These are phyloP conservation scores for Pueraria montana DNA, from an alignment of 306 rosid genomes.

Conservation along the genomic window DNA sequence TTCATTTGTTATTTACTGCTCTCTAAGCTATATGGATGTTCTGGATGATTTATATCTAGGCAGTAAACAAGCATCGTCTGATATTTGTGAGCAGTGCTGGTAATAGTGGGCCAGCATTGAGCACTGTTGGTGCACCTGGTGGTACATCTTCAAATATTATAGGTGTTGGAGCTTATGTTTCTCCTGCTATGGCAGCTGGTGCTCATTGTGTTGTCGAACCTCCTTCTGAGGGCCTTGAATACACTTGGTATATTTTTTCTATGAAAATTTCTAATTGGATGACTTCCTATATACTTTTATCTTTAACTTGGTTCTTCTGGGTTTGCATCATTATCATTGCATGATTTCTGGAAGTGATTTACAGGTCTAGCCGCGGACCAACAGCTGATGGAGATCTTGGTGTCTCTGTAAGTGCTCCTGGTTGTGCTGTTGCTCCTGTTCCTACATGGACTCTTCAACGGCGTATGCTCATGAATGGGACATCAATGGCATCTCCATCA, in stretches of 20 bases:
- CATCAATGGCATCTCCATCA: slow-evolving; percentile 99
- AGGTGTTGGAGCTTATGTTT: slow-evolving; percentile 96
- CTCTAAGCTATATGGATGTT: slow-evolving; percentile 49
- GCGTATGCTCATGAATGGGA: slow-evolving; percentile 99
- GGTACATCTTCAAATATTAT: slow-evolving; percentile 94
- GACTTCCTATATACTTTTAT: slow-evolving; percentile 34
- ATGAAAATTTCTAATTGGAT: slow-evolving; percentile 30
- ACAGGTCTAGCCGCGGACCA: slow-evolving; percentile 99
- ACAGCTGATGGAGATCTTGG: slow-evolving; percentile 96
- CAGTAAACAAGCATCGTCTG: slow-evolving; percentile 80
- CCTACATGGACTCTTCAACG: slow-evolving; percentile 98
- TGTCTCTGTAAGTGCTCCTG: slow-evolving; percentile 96
- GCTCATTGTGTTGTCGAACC: slow-evolving; percentile 92
- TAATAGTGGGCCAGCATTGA: slow-evolving; percentile 98
- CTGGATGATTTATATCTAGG: slow-evolving; percentile 64
- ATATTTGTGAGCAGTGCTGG: slow-evolving; percentile 99
- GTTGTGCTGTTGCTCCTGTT: slow-evolving; percentile 98
- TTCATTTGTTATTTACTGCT: slow-evolving; percentile 44
- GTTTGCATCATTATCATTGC: slow-evolving; percentile 41
- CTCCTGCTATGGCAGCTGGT: slow-evolving; percentile 99
- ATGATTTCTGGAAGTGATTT: slow-evolving; percentile 42
- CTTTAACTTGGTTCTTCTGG: slow-evolving; percentile 42
- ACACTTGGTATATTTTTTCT: slow-evolving; percentile 84
- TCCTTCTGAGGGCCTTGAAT: slow-evolving; percentile 91
- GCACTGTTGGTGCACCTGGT: slow-evolving; percentile 99